Evolutionary conservation across 345 rosid genomes (phyloP).

Genomic region (Erodium maritimum): DNA sequence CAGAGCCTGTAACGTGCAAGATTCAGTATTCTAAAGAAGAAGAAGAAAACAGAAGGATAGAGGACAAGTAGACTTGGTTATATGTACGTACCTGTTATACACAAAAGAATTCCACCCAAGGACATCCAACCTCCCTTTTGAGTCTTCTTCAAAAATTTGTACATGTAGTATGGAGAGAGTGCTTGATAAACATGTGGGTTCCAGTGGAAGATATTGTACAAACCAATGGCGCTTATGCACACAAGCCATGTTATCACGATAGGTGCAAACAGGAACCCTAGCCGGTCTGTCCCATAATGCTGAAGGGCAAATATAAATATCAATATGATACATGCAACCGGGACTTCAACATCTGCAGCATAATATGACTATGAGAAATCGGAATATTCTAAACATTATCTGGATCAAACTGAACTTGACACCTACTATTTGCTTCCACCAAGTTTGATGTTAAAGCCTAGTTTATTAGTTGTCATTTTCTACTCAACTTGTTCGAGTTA

Average conservation of each 20-base stretch:
- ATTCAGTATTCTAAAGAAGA: background rate
- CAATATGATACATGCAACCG: conserved; percentile 61
- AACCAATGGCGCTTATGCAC: conserved; percentile 78
- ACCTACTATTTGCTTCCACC: too few species aligned
- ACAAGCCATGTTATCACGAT: conserved; percentile 66
- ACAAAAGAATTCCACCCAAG: conserved; percentile 84
- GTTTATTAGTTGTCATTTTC: too few species aligned
- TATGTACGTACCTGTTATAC: conserved; percentile 60
- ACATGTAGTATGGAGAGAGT: conserved; percentile 89
- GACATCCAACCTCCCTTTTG: conserved; percentile 96
- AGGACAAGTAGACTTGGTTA: background rate
- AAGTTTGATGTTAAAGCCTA: too few species aligned
- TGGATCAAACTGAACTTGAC: too few species aligned
- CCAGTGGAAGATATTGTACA: conserved; percentile 82
- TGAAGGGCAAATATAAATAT: conserved; percentile 63
- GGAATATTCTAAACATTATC: too few species aligned
- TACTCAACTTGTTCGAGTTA: too few species aligned
- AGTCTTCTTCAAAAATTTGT: conserved; percentile 78
- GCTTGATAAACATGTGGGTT: conserved; percentile 85
- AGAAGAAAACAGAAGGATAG: too few species aligned
- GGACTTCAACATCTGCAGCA: conserved; percentile 75
- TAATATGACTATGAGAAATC: too few species aligned
- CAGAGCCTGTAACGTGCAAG: conserved; percentile 49
- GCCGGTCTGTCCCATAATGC: conserved; percentile 78
- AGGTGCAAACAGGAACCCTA: conserved; percentile 80